Conservation (phyloP, 2,329 filamentous ascomycete genomes). For the Penicillium hesseltinei region DNA sequence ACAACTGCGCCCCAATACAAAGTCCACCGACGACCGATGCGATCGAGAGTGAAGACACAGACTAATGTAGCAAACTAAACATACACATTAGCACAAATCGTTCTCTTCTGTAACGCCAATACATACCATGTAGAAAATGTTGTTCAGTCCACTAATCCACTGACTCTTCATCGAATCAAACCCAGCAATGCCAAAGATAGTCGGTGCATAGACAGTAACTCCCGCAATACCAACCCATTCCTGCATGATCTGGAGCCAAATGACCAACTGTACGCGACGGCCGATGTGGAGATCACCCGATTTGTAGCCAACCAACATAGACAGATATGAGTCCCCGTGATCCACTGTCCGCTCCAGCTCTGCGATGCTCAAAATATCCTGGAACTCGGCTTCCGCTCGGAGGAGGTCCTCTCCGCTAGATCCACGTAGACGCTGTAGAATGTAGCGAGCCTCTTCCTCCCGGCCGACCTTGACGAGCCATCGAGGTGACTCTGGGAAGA, state of each 20-base stretch:
- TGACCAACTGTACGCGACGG: slow-evolving; percentile 65
- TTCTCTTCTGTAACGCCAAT: not conserved
- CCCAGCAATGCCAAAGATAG: slow-evolving; percentile 66
- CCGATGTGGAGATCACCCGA: slow-evolving; percentile 66
- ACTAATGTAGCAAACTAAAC: slow-evolving; percentile 62
- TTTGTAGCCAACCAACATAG: slow-evolving; percentile 66
- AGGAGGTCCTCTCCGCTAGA: slow-evolving; percentile 52
- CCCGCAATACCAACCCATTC: slow-evolving; percentile 70
- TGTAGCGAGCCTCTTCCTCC: slow-evolving; percentile 64
- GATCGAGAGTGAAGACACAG: slow-evolving; percentile 68
- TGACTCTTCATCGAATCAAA: slow-evolving; percentile 60
- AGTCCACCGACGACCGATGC: slow-evolving; percentile 67
- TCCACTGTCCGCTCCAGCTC: slow-evolving; percentile 59
- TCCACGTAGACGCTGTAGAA: slow-evolving; percentile 64
- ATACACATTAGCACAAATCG: not conserved
- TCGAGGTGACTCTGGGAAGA: slow-evolving; percentile 65
- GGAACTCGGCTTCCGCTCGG: slow-evolving; percentile 62
- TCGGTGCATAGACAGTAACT: slow-evolving; percentile 60
- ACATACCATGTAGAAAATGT: slow-evolving; percentile 55
- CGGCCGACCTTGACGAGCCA: slow-evolving; percentile 63
- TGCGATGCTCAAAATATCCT: slow-evolving; percentile 65
- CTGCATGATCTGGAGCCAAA: slow-evolving; percentile 71
- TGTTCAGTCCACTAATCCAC: slow-evolving; percentile 62
- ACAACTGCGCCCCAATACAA: slow-evolving; percentile 66
- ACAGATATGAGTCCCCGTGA: slow-evolving; percentile 56